These are phyloP conservation scores for Dimocarpus longan DNA, from an alignment of 345 rosid genomes.

Conservation along the genomic window DNA sequence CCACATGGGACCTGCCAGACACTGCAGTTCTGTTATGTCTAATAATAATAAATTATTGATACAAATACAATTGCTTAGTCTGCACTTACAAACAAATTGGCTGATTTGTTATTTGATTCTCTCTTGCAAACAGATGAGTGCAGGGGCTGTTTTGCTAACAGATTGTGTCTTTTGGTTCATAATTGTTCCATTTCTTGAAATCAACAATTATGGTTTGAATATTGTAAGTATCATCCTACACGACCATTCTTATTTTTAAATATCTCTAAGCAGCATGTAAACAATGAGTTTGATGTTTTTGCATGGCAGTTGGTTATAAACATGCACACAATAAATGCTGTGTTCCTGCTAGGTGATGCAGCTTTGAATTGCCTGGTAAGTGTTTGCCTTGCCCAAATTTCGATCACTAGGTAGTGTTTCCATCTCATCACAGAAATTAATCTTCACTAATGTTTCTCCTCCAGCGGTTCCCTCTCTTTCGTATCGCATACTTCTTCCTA, in stretches of 20 bases:
- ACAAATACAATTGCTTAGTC: neutral
- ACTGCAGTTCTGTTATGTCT: neutral
- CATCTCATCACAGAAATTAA: constrained; percentile 6
- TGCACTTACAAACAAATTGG: neutral
- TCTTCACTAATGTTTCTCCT: neutral
- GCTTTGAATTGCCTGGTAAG: constrained; percentile 82
- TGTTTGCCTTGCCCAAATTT: neutral
- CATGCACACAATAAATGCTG: constrained; percentile 83
- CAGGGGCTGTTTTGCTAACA: constrained; percentile 97
- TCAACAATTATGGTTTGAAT: constrained; percentile 68
- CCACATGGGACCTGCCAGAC: neutral
- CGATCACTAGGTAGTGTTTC: constrained; percentile 7
- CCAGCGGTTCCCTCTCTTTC: constrained; percentile 87
- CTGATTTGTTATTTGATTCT: constrained; percentile 11
- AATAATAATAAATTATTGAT: neutral
- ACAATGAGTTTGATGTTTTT: neutral
- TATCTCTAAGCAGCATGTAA: neutral
- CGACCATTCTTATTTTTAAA: neutral
- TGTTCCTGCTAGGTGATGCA: constrained; percentile 80
- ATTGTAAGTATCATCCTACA: constrained; percentile 50
- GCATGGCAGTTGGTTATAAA: constrained; percentile 63
- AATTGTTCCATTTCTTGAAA: constrained; percentile 83
- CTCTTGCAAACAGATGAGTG: constrained; percentile 68
- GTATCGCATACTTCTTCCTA: constrained; percentile 82
- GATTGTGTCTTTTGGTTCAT: constrained; percentile 95